Percentiles rank a stretch among this genome's conserved stretches.
Evolutionary conservation across 139 green algal species (phyloP).

Genomic region (Chlorella sorokiniana): DNA sequence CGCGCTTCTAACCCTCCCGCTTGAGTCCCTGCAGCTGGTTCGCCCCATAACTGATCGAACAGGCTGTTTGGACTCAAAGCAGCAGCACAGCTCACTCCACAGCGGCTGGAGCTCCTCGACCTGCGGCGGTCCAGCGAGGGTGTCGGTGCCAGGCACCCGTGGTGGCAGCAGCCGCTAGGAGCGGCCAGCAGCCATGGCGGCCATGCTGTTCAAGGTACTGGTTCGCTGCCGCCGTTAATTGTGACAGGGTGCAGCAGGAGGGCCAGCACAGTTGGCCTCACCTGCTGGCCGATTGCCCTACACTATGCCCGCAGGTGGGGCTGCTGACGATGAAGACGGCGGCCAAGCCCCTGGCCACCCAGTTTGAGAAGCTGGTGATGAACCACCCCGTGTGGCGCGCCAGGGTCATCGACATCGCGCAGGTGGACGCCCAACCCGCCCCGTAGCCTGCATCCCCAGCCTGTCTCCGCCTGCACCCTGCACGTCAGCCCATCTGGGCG

Average conservation of each 20-base stretch:
- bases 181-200: constrained; percentile 26
- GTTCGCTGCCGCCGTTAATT: too few relatives aligned
- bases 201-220: constrained; percentile 57
- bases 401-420: constrained; percentile 58
- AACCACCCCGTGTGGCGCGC: constrained; percentile 55
- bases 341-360: constrained; percentile 65
- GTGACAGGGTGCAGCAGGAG: too few relatives aligned
- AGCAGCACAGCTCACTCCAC: background rate
- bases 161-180: background rate
- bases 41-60: too few relatives aligned
- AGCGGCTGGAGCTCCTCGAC: too few relatives aligned
- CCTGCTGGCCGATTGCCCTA: background rate
- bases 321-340: constrained; percentile 57
- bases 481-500: too few relatives aligned
- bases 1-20: background rate
- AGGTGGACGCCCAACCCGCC: constrained; percentile 35
- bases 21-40: too few relatives aligned
- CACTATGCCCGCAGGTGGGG: background rate
- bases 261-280: too few relatives aligned
- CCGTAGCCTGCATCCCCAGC: background rate
- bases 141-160: background rate
- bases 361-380: constrained; percentile 73
- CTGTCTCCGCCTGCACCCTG: background rate
- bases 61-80: too few relatives aligned
- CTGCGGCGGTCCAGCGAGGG: too few relatives aligned